A percentile compares a stretch with the other conserved stretches of the same genome.
phyloP scores from a whole-genome alignment of 768 basidiomycete species.

The Panaeolus cyanescens region DNA sequence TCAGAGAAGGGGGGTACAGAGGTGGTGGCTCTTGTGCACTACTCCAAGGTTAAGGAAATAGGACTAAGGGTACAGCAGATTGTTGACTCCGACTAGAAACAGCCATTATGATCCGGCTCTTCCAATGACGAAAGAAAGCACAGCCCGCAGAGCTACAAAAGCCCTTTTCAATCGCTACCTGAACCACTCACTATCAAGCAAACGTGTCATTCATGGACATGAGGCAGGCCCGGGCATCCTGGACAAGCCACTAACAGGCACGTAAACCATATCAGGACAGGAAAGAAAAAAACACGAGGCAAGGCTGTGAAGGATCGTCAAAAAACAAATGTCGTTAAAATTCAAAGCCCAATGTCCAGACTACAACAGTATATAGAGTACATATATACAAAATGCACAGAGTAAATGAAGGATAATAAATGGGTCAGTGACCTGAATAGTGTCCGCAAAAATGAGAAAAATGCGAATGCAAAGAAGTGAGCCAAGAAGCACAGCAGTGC shows the following conservation, averaged over 20 bases:
- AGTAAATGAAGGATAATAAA: not conserved
- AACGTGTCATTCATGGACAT: not conserved
- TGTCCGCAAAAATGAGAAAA: not conserved
- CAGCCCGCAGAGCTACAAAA: not conserved
- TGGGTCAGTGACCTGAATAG: not conserved
- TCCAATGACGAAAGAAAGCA: not conserved
- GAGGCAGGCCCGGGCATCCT: constrained; percentile 2
- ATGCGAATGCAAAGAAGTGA: not conserved
- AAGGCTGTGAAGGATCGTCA: not conserved
- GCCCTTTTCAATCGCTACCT: not conserved
- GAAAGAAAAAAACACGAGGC: not conserved
- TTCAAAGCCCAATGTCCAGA: not conserved
- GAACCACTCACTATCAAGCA: not conserved
- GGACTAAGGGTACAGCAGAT: not conserved
- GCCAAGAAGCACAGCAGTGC: not conserved
- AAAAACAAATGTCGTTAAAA: not conserved
- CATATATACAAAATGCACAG: not conserved
- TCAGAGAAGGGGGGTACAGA: not conserved
- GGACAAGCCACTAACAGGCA: not conserved
- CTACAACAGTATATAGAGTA: not conserved
- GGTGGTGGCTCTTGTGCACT: not conserved
- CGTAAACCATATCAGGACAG: not conserved
- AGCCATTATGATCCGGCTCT: not conserved
- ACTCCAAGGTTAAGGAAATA: not conserved
- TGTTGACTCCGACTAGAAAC: not conserved